Evolutionary conservation across 108 stramenopile genomes (phyloP), one percentile per base, ranked within the genome.

Genomic region (Conticribra guillardii): DNA sequence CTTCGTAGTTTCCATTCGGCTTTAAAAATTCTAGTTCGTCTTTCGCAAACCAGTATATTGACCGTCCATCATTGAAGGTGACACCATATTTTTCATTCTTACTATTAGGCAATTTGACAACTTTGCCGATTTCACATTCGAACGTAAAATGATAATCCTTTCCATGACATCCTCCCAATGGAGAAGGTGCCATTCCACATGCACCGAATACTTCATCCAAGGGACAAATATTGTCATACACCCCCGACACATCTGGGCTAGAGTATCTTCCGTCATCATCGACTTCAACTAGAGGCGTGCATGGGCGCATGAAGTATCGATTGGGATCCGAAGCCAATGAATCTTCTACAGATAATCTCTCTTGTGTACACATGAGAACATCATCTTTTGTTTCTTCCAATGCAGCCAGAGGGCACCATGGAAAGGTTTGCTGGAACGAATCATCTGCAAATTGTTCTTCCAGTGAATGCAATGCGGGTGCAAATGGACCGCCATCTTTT

Each of bases 61-160:
- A 83, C 3, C 90, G 30, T 23, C 85, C 83, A 60, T 87, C 54
- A 69, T 89, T 91, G 79, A 91, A 91, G 15, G 88, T 75, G 23
- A 91, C 83, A 22, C 65, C 73, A 64, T 82, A 80, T 26, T 64
- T 77, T 5, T 31, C 60, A 16, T 71, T 51, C 9, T 32, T 8
- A 18, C 54, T 47, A 30, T 64, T 49, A 9, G 78, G 67, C 31
- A 80, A 37, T 50, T 26, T 32, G 14, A 73, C 51, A 45, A 84
- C 76, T 60, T 81, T 84, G 29, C 83, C 83, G 11, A 84, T 77
- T 45, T 78, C 73, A 69, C 54, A 80, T 33, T 72, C 48, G 56
- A 84, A 80, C 9, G 74, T 47, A 41, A 80, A 80, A 15, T 45
- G 51, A 51, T 60, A 46, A 54, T 81, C 74, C 28, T 49, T 71